Base-by-base conservation (phyloP, 2,329 filamentous ascomycete genomes). In the Mycosphaerella sp. region DNA sequence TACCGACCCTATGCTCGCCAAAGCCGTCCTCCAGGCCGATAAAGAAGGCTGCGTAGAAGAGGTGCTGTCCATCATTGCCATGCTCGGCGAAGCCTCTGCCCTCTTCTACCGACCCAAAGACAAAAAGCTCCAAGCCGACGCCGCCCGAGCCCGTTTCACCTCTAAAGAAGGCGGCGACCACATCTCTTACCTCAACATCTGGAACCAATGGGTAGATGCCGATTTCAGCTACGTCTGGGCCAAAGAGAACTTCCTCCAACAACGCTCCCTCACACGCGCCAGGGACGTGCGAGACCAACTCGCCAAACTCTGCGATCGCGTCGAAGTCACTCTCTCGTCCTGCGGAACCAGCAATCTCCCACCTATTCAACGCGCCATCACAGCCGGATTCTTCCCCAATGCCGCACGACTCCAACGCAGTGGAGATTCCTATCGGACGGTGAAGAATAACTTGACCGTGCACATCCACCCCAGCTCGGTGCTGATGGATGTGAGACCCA, bases 101-200 rank as follows among this genome's bases (percentile, higher is more conserved):
- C 80, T 98, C 4, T 98, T 96, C 76, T 95, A 95, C 78, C 81
- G 90, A 0, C 91, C 93, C 17, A 95, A 96, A 69, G 91, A 98
- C 73, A 96, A 97, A 77, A 95, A 95, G 70, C 86, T 96, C 29
- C 89, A 96, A 66, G 93, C 93, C 10, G 92, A 98, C 70, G 89
- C 87, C 58, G 93, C 93, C 0, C 84, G 90, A 11, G 85, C 86
- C 36, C 83, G 92, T 1, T 97, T 97, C 72, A 95, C 89, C 0
- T 78, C 92, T 68, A 89, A 89, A 64, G 90, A 95, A 57, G 91
- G 91, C 36, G 93, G 93, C 41, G 93, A 98, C 68, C 88, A 95
- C 64, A 69, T 93, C 4, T 90, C 89, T 0, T 80, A 95, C 1
- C 81, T 97, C 45, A 95, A 95, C 66, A 86, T 98, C 63, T 98